Evolutionary conservation across 2,329 filamentous ascomycete species (phyloP), one percentile per base, ranked within the genome.

Genomic region (Trichoderma asperellum): DNA sequence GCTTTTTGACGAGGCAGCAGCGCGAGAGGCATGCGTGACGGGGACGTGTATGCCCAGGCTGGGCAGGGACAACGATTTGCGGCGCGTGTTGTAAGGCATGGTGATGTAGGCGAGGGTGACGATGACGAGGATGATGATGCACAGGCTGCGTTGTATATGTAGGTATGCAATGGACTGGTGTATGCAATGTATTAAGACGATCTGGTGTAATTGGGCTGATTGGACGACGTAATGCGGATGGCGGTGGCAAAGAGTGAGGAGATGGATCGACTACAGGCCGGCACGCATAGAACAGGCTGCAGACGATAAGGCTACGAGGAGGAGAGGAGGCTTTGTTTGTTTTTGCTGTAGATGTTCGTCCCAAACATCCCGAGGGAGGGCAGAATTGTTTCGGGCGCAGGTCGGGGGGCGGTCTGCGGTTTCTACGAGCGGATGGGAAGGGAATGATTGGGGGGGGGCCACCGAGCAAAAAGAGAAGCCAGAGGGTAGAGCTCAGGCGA

Each of bases 31-130:
- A 76, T 89, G 84, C 75, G 86, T 84, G 76, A 91, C 88, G 73
- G 92, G 90, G 73, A 97, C 86, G 76, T 96, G 92, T 76, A 98
- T 97, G 79, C 96, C 96, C 76, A 98, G 87, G 74, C 94, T 96
- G 71, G 93, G 92, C 77, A 98, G 86, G 72, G 94, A 97, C 74
- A 99, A 85, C 78, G 94, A 97, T 85, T 98, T 98, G 81, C 94
- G 91, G 82, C 95, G 92, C 74, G 95, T 98, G 82, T 97, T 97
- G 86, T 97, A 97, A 78, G 91, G 92, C 93, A 97, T 97, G 71
- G 61, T 74, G 73, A 72, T 60, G 55, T 59, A 8, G 27, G 14
- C 16, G 32, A 37, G 12, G 56, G 37, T 37, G 56, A 58, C 32
- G 56, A 58, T 58, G 56, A 66, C 34, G 53, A n/a, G 18, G 40